Evolutionary conservation across 2,329 filamentous ascomycete genomes (phyloP).

Genomic region (Achaetomium macrosporum): DNA sequence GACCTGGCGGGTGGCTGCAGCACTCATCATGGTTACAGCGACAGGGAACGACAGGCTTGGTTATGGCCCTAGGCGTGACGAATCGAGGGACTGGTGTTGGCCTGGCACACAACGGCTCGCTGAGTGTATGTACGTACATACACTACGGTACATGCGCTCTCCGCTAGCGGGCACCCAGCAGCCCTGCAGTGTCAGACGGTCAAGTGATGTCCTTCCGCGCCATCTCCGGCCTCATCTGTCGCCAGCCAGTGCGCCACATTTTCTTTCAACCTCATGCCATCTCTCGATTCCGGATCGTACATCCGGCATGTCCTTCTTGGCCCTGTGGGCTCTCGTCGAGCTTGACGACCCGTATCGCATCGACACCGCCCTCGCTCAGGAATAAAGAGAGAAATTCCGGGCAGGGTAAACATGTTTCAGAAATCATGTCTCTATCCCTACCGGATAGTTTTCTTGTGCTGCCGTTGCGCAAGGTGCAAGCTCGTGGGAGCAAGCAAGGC

Average conservation of each 20-base stretch:
- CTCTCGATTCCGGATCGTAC: neutral
- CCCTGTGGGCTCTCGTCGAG: neutral
- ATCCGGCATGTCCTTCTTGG: neutral
- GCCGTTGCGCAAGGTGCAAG: constrained; percentile 35
- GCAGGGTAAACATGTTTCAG: constrained; percentile 9
- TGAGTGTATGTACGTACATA: neutral
- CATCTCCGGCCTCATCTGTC: constrained; percentile 17
- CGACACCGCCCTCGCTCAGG: constrained; percentile 7
- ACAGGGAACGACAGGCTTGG: constrained; percentile 28
- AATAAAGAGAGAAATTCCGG: constrained; percentile 10
- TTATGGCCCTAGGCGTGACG: constrained; percentile 28
- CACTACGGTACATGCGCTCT: no score
- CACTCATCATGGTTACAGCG: constrained; percentile 27
- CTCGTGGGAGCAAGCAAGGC: constrained; percentile 35
- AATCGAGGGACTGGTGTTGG: constrained; percentile 34
- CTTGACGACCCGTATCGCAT: neutral
- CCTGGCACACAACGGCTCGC: constrained; percentile 15
- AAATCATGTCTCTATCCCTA: constrained; percentile 28
- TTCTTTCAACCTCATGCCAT: constrained; percentile 21
- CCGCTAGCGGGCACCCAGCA: neutral
- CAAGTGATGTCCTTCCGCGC: constrained; percentile 17
- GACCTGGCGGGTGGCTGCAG: constrained; percentile 34
- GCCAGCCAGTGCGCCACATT: constrained; percentile 24
- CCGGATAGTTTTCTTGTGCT: constrained; percentile 32
- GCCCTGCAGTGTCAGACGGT: constrained; percentile 8